phyloP scores from a whole-genome alignment of 768 basidiomycete genomes.

The Postia placenta region DNA sequence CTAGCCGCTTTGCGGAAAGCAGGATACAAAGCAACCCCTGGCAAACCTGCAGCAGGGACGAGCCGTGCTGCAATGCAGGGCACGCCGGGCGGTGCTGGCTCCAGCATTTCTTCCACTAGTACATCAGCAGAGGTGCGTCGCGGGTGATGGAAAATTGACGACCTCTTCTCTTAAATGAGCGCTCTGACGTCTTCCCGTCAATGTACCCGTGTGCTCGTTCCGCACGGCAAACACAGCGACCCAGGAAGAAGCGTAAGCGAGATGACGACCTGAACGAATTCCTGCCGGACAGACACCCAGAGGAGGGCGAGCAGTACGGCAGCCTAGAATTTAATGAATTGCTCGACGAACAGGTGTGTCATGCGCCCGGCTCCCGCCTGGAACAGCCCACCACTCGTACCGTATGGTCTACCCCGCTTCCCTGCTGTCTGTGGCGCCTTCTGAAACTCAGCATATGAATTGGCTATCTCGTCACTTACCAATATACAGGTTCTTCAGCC shows the following conservation, averaged over 20 bases:
- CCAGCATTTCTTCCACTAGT: constrained; percentile 1
- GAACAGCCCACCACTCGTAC: background rate
- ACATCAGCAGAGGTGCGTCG: constrained; percentile 14
- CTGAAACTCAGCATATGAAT: background rate
- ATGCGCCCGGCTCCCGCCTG: background rate
- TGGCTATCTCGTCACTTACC: background rate
- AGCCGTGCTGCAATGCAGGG: constrained; percentile 2
- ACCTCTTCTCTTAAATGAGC: background rate
- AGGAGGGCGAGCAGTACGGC: constrained; percentile 45
- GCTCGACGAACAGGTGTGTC: constrained; percentile 61
- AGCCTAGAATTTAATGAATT: constrained; percentile 70
- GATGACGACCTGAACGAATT: constrained; percentile 48
- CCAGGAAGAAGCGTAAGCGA: constrained; percentile 51
- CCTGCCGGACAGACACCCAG: constrained; percentile 43
- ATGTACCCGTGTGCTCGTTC: constrained; percentile 5
- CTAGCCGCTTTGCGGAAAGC: constrained; percentile 57
- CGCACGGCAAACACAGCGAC: constrained; percentile 15
- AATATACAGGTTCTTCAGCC: constrained; percentile 45
- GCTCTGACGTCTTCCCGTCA: constrained; percentile 5
- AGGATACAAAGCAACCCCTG: constrained; percentile 37
- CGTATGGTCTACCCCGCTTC: background rate
- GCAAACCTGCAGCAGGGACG: background rate
- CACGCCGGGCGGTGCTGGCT: constrained; percentile 8
- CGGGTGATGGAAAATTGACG: constrained; percentile 7
- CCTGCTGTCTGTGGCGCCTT: background rate